Conservation (phyloP, 352 stramenopile genomes). For the Globisporangium iwayamae region DNA sequence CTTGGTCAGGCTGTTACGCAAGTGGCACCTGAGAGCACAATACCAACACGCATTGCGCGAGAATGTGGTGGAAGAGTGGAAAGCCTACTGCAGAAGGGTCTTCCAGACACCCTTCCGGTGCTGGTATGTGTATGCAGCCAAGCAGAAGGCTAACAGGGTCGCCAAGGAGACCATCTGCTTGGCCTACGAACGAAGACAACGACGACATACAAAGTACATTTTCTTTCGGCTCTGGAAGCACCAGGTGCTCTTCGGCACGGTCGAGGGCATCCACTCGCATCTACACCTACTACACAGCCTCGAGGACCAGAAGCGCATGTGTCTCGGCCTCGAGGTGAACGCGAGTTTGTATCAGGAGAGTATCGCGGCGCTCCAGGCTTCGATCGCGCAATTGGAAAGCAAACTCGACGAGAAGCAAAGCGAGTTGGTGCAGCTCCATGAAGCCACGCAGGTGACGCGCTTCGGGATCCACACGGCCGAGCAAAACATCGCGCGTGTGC, state of each 20-base stretch:
- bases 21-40: constrained; percentile 45
- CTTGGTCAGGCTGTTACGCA: constrained; percentile 30
- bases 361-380: constrained; percentile 51
- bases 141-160: constrained; percentile 30
- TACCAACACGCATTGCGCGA: constrained; percentile 57
- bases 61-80: constrained; percentile 54
- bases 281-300: constrained; percentile 57
- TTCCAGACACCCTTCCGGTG: constrained; percentile 72
- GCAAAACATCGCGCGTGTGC: constrained; percentile 63
- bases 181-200: constrained; percentile 58
- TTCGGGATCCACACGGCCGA: constrained; percentile 72
- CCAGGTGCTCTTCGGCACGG: constrained; percentile 64
- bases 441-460: constrained; percentile 54
- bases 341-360: constrained; percentile 55
- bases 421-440: constrained; percentile 57
- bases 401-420: constrained; percentile 62
- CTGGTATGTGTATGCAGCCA: constrained; percentile 54
- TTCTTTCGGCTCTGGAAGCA: constrained; percentile 85
- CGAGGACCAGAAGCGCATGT: constrained; percentile 78
- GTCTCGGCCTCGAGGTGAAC: constrained; percentile 58
- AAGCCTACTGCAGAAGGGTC: constrained; percentile 53
- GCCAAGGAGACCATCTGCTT: constrained; percentile 66
- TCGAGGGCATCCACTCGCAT: constrained; percentile 66
- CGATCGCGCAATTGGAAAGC: constrained; percentile 49
- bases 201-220: constrained; percentile 65